Evolutionary conservation across 768 basidiomycete genomes (phyloP).

Genomic region (Russula griseocarnosa): DNA sequence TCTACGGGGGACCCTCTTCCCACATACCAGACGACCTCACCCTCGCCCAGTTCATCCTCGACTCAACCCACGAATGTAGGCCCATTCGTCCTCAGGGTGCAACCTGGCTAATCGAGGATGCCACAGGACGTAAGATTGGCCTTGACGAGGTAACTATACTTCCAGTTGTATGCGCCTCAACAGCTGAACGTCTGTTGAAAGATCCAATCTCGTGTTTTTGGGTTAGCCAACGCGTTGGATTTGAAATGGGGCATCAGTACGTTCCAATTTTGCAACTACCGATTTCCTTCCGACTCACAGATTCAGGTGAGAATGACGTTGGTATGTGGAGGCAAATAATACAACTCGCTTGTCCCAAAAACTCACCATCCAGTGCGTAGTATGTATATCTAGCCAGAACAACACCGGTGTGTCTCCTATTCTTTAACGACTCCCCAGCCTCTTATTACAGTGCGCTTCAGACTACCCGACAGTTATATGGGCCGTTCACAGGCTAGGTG

Average conservation of each 20-base stretch:
- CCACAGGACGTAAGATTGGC: slow-evolving; percentile 36
- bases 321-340: slow-evolving; percentile 33
- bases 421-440: background rate
- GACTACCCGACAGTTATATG: slow-evolving; percentile 28
- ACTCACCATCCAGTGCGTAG: slow-evolving; percentile 18
- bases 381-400: slow-evolving; percentile 31
- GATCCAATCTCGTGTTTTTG: slow-evolving; percentile 38
- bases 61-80: slow-evolving; percentile 25
- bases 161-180: background rate
- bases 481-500: slow-evolving; percentile 32
- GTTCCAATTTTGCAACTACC: slow-evolving; percentile 20
- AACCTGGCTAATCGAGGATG: slow-evolving; percentile 45
- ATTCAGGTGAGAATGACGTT: slow-evolving; percentile 39
- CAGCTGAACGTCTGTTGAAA: slow-evolving; percentile 20
- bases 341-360: background rate
- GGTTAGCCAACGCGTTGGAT: slow-evolving; percentile 40
- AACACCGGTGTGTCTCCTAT: slow-evolving; percentile 31
- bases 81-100: slow-evolving; percentile 18
- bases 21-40: slow-evolving; percentile 31
- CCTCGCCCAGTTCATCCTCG: slow-evolving; percentile 30
- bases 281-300: slow-evolving; percentile 9
- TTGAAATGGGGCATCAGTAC: slow-evolving; percentile 36
- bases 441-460: background rate
- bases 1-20: slow-evolving; percentile 13
- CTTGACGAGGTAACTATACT: slow-evolving; percentile 38